Percentiles rank a stretch among this genome's conserved stretches.
These are phyloP conservation scores for Neurospora sp. DNA, from an alignment of 495 filamentous ascomycete genomes.

Conservation along the genomic window DNA sequence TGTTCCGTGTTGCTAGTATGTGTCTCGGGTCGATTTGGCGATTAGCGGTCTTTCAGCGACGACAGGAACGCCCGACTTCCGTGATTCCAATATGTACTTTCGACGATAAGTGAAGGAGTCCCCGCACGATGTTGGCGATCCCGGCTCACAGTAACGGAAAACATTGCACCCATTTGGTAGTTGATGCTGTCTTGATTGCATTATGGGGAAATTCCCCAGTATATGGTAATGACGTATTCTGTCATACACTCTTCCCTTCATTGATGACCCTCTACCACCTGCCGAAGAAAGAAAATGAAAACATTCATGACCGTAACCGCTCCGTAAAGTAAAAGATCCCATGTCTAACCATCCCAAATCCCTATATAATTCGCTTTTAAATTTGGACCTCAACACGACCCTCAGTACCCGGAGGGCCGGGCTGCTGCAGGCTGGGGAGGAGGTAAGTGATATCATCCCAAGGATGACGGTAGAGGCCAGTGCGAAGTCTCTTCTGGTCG, in stretches of 20 bases:
- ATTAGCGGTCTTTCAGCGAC: background rate
- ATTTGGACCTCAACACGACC: slow-evolving; percentile 76
- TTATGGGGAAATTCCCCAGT: background rate
- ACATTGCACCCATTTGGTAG: background rate
- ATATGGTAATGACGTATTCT: background rate
- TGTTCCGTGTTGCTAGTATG: background rate
- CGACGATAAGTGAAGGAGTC: background rate
- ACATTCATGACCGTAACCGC: background rate
- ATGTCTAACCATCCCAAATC: background rate
- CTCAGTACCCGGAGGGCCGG: slow-evolving; percentile 63
- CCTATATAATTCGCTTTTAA: slow-evolving; percentile 7
- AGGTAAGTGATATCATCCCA: slow-evolving; percentile 98
- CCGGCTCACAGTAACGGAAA: background rate
- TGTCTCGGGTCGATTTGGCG: background rate
- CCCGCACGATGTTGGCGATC: background rate
- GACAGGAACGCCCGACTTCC: background rate
- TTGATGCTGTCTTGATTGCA: background rate
- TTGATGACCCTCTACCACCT: background rate
- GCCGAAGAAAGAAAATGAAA: background rate
- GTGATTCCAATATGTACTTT: background rate
- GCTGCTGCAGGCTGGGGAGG: slow-evolving; percentile 68
- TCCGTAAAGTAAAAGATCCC: background rate
- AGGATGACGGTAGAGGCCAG: slow-evolving; percentile 95
- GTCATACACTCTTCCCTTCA: background rate
- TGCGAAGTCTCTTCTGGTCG: slow-evolving; percentile 97